Percentiles rank a stretch among this genome's conserved stretches.
Conservation (phyloP, 2,329 filamentous ascomycete species). For the Cladophialophora psammophila region DNA sequence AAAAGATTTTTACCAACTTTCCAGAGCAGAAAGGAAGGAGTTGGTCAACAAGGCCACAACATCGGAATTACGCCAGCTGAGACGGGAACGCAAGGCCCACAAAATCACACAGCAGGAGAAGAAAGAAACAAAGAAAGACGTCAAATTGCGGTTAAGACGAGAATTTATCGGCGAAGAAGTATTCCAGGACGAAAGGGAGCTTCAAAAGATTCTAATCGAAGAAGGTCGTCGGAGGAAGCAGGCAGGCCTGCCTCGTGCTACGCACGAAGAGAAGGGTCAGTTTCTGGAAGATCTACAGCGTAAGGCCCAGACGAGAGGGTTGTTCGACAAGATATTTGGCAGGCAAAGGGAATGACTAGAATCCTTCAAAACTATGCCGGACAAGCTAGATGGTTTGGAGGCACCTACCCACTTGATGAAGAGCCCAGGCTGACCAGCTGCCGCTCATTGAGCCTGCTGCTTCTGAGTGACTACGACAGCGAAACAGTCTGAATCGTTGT, state of each 20-base stretch:
- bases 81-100: background rate
- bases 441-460: background rate
- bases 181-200: conserved; percentile 11
- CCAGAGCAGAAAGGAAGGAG: conserved; percentile 12
- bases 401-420: background rate
- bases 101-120: conserved; percentile 12
- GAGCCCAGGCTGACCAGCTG: background rate
- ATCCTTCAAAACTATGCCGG: background rate
- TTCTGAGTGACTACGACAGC: no score
- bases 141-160: conserved; percentile 13
- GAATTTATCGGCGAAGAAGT: conserved; percentile 17
- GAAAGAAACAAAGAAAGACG: conserved; percentile 5
- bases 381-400: background rate
- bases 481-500: no score
- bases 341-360: background rate
- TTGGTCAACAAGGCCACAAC: conserved; percentile 16
- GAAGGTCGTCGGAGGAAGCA: conserved; percentile 17
- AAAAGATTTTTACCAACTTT: conserved; percentile 10
- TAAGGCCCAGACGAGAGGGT: background rate
- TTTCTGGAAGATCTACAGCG: conserved; percentile 6
- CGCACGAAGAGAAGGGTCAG: conserved; percentile 6
- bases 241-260: conserved; percentile 14
- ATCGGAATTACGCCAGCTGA: conserved; percentile 8
- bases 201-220: conserved; percentile 4
- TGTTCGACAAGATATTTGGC: background rate